Evolutionary conservation across 1,284 basidiomycete species (phyloP), one percentile per base, ranked within the genome.

Genomic region (Cystobasidiaceae sp.): DNA sequence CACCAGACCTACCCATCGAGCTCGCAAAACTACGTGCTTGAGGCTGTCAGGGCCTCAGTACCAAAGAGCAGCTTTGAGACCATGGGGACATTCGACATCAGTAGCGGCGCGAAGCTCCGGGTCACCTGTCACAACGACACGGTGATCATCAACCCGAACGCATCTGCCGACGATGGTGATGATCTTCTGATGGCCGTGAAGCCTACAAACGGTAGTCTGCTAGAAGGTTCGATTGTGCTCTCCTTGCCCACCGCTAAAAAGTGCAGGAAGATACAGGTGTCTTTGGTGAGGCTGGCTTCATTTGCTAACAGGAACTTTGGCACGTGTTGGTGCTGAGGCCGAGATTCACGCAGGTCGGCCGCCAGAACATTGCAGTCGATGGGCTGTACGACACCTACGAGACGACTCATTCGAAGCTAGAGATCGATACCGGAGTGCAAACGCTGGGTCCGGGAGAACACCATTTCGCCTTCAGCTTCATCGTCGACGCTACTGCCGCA

Each of bases 371-470:
- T 32, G 33, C 43, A 8, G 45, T 64, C 8, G 17, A 34, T 13
- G 51, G 52, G 23, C 37, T 28, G 49, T 64, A 64, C 27, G 61
- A 64, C 9, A 64, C 61, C 8, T 34, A 45, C 25, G 61, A 64
- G 41, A 30, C 32, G 5, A 32, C 56, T 19, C 61, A 49, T 19
- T 44, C 51, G 25, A 49, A n/a, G 5, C 19, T 64, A 33, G 61
- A 56, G 41, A 8, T 64, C 7, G 61, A 64, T 30, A 64, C 52
- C 9, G 61, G 61, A 7, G 28, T 41, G 17, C 51, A 54, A 17
- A 64, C 49, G 19, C 51, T 64, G 6, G 61, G 61, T 7, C 61
- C 61, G 33, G 61, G 61, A 13, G 61, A 64, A 19, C 61, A 64
- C 27, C 39, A 28, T 25, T 64, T 51, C 44, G 61, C 61, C 0